Evolutionary conservation across 2,329 filamentous ascomycete species (phyloP).

Genomic region (Penicillium sp.): DNA sequence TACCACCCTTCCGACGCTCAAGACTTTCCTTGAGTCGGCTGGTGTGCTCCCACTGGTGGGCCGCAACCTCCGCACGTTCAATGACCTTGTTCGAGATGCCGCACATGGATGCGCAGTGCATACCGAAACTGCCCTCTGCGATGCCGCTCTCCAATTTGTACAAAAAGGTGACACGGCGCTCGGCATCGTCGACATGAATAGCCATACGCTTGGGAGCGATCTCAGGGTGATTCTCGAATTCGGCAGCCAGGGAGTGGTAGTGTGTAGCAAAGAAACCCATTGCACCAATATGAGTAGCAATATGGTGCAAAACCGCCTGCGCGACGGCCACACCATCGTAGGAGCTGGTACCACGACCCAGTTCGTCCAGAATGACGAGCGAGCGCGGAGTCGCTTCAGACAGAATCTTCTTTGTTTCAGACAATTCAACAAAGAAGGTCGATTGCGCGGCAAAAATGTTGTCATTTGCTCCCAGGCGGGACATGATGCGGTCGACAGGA

Average conservation of each 20-base stretch:
- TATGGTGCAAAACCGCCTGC: conserved; percentile 94
- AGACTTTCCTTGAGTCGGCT: conserved; percentile 86
- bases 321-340: conserved; percentile 97
- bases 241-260: conserved; percentile 90
- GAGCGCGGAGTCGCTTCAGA: conserved; percentile 92
- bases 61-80: conserved; percentile 83
- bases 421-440: conserved; percentile 97
- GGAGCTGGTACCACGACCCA: conserved; percentile 90
- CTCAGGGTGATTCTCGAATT: conserved; percentile 89
- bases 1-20: conserved; percentile 77
- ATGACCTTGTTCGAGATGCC: conserved; percentile 86
- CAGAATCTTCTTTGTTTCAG: conserved; percentile 97
- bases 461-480: conserved; percentile 93
- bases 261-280: conserved; percentile 97
- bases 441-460: conserved; percentile 98
- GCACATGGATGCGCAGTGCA: conserved; percentile 99
- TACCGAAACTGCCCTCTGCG: conserved; percentile 95
- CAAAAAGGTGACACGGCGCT: conserved; percentile 90
- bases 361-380: conserved; percentile 94
- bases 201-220: conserved; percentile 88
- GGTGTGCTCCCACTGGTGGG: conserved; percentile 93
- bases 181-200: conserved; percentile 85
- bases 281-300: conserved; percentile 90
- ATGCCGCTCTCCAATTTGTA: conserved; percentile 94
- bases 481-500: conserved; percentile 97